These are phyloP conservation scores for Dothistroma pini DNA, from an alignment of 2,329 filamentous ascomycete species.

Conservation along the genomic window DNA sequence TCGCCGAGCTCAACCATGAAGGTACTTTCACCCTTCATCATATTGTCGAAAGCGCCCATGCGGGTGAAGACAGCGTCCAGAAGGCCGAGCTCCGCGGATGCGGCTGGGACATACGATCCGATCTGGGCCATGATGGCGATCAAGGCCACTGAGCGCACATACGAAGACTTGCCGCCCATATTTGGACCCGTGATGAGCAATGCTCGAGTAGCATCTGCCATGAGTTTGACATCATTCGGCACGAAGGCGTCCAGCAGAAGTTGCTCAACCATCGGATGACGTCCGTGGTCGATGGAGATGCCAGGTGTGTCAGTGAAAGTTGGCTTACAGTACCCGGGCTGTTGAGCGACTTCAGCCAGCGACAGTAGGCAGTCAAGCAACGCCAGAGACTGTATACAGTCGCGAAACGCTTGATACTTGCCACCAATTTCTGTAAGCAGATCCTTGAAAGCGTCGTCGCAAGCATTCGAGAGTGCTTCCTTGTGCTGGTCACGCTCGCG, in stretches of 20 bases:
- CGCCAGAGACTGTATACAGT: slow-evolving; percentile 80
- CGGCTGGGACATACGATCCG: slow-evolving; percentile 87
- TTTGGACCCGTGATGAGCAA: slow-evolving; percentile 94
- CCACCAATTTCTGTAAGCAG: slow-evolving; percentile 70
- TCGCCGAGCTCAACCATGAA: slow-evolving; percentile 98
- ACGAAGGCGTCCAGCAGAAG: slow-evolving; percentile 83
- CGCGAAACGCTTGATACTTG: slow-evolving; percentile 86
- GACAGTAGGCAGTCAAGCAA: slow-evolving; percentile 87
- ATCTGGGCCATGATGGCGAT: slow-evolving; percentile 93
- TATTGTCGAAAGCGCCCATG: slow-evolving; percentile 94
- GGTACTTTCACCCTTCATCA: slow-evolving; percentile 89
- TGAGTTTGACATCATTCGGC: slow-evolving; percentile 76
- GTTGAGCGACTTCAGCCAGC: slow-evolving; percentile 74
- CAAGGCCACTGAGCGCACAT: slow-evolving; percentile 86
- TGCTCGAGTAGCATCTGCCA: slow-evolving; percentile 63
- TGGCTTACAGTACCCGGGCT: slow-evolving; percentile 85
- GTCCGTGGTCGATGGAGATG: slow-evolving; percentile 69
- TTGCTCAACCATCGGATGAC: slow-evolving; percentile 95
- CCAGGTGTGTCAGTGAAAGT: slow-evolving; percentile 61
- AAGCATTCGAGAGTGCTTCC: slow-evolving; percentile 86
- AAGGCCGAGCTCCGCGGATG: slow-evolving; percentile 69
- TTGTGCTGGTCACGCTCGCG: slow-evolving; percentile 91
- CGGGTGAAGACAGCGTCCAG: slow-evolving; percentile 91
- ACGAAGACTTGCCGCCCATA: slow-evolving; percentile 99
- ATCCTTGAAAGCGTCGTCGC: slow-evolving; percentile 72